Evolutionary conservation across 2,329 filamentous ascomycete species (phyloP), one percentile per base, ranked within the genome.

Genomic region (Fusarium neocosmosporiellum): DNA sequence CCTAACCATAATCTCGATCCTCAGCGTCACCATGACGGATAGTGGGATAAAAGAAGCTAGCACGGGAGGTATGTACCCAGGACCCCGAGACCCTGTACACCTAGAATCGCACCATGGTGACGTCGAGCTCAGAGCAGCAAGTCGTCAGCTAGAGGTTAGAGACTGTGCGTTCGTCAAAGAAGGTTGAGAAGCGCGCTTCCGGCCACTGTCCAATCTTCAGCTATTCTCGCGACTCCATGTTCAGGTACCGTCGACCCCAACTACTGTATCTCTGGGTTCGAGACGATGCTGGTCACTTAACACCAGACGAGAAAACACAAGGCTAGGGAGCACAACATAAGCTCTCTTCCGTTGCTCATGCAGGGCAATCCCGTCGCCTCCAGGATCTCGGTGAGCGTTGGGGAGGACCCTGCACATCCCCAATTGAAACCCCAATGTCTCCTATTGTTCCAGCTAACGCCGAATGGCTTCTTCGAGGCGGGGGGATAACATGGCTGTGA

Each of bases 1-100:
- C 74, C 72, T 66, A 76, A 72, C 69, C 70, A 69, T 70, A 76
- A 78, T 78, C 78, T 80, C 79, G 78, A 81, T 81, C 69, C 70
- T 64, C 59, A 63, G 69, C 72, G 71, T 74, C 76, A 77, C 73
- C 60, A 73, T 78, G 75, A 77, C 75, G 75, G 72, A 73, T 65
- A 65, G 63, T 62, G 57, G 62, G 63, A 70, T 68, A 61, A 66
- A 58, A 66, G 31, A 37, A 57, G 66, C 67, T 69, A 63, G 53
- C 46, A 53, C 36, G 31, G 36, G 53, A 69, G 59, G 70, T 66
- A 69, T 55, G 70, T 66, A 67, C 66, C 50, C 62, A 66, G 59
- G 39, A 68, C 75, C 75, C 65, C 61, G 59, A 78, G 65, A 71
- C 71, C 61, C 61, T 53, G 67, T 75, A 63, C 50, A 59, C 54